Base-by-base conservation (phyloP, 805 yeast species). In the Maudiozyma barnettii region DNA sequence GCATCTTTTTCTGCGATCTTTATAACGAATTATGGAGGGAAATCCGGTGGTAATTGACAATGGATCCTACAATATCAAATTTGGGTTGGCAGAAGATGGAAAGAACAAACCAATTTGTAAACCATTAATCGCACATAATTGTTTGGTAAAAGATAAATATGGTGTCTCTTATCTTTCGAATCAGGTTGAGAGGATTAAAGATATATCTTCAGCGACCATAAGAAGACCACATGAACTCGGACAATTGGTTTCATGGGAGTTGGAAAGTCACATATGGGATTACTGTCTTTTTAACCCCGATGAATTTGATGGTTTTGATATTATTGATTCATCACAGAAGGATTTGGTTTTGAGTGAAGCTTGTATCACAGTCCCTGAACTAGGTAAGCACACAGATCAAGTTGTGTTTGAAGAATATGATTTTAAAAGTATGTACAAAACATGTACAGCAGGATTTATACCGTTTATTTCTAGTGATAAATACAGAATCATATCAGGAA, bases 351-450 rank as follows among this genome's bases (percentile, higher is more conserved):
- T 86, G 43, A 81, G 90, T 1, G 97, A 93, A 57, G 71, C 87
- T 5, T 91, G 95, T 21, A 80, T 83, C 59, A 84, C 88, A 45
- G 67, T 91, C 30, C 93, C 96, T 1, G 82, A 80, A 45, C 71
- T 91, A 30, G 84, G 95, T 35, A 80, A 80, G 54, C 84, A 84
- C 63, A 83, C 87, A 14, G 98, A 93, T 62, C 96, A 89, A 66
- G 84, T 93, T 0, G 76, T 93, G 0, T 91, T 95, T 67, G 99
- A 93, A 64, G 98, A 93, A 59, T 93, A 82, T 59, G 95, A 87
- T 3, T 84, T 93, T 58, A 73, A 73, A 13, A 75, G 79, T 30
- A 75, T 85, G 49, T 84, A 81, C 52, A 72, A 95, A 49, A 76
- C 85, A 20, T 77, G 84, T 0, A 73, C 78, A 0, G 79, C 76